These are phyloP conservation scores for Neonectria ditissima DNA, from an alignment of 2,329 filamentous ascomycete genomes.

Conservation along the genomic window DNA sequence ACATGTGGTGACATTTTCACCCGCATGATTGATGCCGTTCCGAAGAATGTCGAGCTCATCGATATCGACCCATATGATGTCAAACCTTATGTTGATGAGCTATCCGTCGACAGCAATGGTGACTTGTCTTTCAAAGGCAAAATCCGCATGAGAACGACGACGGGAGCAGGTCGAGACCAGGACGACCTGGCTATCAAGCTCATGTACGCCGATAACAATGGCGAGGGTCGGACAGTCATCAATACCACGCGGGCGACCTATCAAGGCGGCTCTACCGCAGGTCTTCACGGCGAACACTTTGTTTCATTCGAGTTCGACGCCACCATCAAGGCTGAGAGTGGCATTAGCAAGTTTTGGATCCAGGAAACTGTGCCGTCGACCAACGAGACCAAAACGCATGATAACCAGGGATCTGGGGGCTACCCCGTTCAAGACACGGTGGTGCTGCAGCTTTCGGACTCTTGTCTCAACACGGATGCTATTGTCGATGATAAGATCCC, in stretches of 20 bases:
- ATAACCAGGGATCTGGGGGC: slow-evolving; percentile 14
- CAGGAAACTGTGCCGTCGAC: slow-evolving; percentile 3
- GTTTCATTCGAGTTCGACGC: slow-evolving; percentile 10
- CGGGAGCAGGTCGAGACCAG: not conserved
- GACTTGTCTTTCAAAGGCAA: slow-evolving; percentile 2
- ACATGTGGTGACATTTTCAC: slow-evolving; percentile 46
- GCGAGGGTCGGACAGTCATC: not conserved
- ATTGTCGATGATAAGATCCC: not conserved
- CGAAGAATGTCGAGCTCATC: slow-evolving; percentile 42
- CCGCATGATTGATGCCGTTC: slow-evolving; percentile 51
- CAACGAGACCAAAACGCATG: slow-evolving; percentile 3
- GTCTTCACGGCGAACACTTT: not conserved
- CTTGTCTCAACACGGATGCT: not conserved
- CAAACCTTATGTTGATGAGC: slow-evolving; percentile 43
- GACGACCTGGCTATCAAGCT: slow-evolving; percentile 6
- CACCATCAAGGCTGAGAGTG: slow-evolving; percentile 10
- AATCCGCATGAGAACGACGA: not conserved
- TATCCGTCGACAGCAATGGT: slow-evolving; percentile 8
- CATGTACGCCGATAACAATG: not conserved
- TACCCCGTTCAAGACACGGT: slow-evolving; percentile 11
- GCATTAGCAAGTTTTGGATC: slow-evolving; percentile 17
- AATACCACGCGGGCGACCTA: slow-evolving; percentile 3
- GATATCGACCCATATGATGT: slow-evolving; percentile 46
- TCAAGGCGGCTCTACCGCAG: not conserved
- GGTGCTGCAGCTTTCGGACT: not conserved